Conservation (phyloP, 768 basidiomycete species). For the Leccinellum albellum region DNA sequence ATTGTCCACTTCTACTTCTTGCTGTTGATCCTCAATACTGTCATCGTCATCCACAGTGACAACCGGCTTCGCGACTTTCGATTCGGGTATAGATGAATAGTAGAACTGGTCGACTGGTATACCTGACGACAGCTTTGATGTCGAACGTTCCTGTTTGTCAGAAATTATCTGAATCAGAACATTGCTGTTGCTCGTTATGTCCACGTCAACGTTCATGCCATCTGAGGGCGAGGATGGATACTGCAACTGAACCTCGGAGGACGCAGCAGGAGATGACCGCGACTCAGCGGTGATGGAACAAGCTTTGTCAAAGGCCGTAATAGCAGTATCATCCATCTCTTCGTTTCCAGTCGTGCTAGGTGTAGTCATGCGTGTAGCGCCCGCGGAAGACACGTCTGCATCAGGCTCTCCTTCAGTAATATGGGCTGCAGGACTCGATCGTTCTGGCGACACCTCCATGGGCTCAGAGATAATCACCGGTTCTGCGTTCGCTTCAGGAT, state of each 20-base stretch:
- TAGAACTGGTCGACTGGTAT: slow-evolving; percentile 27
- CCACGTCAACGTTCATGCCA: slow-evolving; percentile 27
- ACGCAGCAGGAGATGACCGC: slow-evolving; percentile 6
- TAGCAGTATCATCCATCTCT: slow-evolving; percentile 11
- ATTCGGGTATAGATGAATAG: slow-evolving; percentile 13
- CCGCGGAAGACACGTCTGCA: slow-evolving; percentile 13
- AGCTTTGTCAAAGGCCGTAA: slow-evolving; percentile 10
- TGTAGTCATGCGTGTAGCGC: slow-evolving; percentile 19
- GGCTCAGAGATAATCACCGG: not conserved
- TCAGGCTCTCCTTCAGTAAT: slow-evolving; percentile 9
- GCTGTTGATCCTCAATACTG: slow-evolving; percentile 25
- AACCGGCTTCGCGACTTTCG: not conserved
- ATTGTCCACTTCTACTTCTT: slow-evolving; percentile 31
- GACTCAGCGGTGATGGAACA: slow-evolving; percentile 12
- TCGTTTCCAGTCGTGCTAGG: slow-evolving; percentile 15
- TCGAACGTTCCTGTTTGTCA: not conserved
- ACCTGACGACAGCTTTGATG: slow-evolving; percentile 7
- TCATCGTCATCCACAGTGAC: slow-evolving; percentile 24
- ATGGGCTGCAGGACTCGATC: not conserved
- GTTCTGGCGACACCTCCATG: not conserved
- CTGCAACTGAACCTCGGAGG: slow-evolving; percentile 9
- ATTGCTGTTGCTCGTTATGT: not conserved
- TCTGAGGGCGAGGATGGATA: slow-evolving; percentile 20
- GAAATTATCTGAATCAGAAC: not conserved
- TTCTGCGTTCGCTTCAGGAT: slow-evolving; percentile 1